Evolutionary conservation across 441 rosid species (phyloP).

Genomic region (Corymbia citriodora): DNA sequence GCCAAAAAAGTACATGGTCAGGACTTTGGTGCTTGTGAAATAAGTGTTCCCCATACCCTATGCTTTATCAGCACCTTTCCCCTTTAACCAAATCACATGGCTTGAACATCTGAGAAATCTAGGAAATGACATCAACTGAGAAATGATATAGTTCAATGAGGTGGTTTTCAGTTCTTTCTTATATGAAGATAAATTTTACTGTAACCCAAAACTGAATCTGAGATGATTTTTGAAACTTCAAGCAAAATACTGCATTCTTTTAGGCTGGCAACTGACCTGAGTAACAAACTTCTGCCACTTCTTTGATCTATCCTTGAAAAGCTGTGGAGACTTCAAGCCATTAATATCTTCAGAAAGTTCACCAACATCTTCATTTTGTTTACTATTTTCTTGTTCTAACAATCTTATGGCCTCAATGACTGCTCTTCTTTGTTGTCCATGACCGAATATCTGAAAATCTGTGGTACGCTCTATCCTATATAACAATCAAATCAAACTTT

Average conservation of each 20-base stretch:
- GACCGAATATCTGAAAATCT: slow-evolving; percentile 87
- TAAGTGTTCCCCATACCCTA: neutral
- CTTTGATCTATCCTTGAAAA: slow-evolving; percentile 76
- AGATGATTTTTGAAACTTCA: neutral
- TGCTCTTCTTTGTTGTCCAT: slow-evolving; percentile 95
- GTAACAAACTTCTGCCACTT: slow-evolving; percentile 93
- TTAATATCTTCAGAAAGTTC: slow-evolving; percentile 31
- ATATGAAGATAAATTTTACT: neutral
- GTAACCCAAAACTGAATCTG: neutral
- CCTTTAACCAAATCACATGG: neutral
- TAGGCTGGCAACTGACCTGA: slow-evolving; percentile 45
- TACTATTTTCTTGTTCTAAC: slow-evolving; percentile 51
- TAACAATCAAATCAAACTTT: neutral
- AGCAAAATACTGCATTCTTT: neutral
- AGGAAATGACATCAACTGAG: neutral
- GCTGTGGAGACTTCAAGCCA: slow-evolving; percentile 34
- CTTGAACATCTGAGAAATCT: neutral
- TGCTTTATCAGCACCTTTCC: neutral
- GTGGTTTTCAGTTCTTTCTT: neutral
- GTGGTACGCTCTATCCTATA: slow-evolving; percentile 78
- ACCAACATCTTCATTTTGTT: slow-evolving; percentile 21
- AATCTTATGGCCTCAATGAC: slow-evolving; percentile 86
- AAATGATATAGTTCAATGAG: neutral
- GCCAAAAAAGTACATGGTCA: neutral
- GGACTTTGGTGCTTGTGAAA: neutral